Conservation (phyloP, 2,329 filamentous ascomycete species). For the Camillea tinctor region DNA sequence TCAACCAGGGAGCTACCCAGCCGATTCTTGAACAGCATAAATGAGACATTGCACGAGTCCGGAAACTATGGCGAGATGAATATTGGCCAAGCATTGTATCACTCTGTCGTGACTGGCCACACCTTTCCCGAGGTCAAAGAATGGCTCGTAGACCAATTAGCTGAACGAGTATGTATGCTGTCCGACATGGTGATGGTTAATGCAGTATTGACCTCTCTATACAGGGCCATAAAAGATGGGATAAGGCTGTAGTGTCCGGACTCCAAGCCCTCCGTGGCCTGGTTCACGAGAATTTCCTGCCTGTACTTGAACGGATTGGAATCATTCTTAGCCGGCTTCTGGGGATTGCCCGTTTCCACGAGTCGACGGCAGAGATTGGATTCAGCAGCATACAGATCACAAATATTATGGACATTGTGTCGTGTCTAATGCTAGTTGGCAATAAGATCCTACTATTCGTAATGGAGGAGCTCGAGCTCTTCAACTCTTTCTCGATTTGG, state of each 20-base stretch:
- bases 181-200: not conserved
- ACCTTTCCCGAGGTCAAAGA: conserved; percentile 74
- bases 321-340: conserved; percentile 80
- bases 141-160: conserved; percentile 83
- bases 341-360: conserved; percentile 79
- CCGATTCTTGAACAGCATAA: conserved; percentile 74
- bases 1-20: conserved; percentile 75
- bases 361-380: conserved; percentile 63
- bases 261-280: conserved; percentile 75
- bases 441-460: conserved; percentile 70
- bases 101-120: conserved; percentile 80
- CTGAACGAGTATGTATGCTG: conserved; percentile 63
- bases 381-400: conserved; percentile 63
- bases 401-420: conserved; percentile 66
- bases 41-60: conserved; percentile 70
- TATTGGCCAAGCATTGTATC: conserved; percentile 76
- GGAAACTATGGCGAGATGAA: conserved; percentile 53
- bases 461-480: conserved; percentile 76
- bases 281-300: conserved; percentile 83
- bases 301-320: conserved; percentile 78
- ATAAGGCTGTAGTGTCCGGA: conserved; percentile 77
- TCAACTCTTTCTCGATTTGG: conserved; percentile 78
- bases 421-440: conserved; percentile 71
- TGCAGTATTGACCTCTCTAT: conserved; percentile 7
- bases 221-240: conserved; percentile 91